Base-by-base conservation (phyloP, 1,284 basidiomycete species). In the Ceratobasidium sp. region DNA sequence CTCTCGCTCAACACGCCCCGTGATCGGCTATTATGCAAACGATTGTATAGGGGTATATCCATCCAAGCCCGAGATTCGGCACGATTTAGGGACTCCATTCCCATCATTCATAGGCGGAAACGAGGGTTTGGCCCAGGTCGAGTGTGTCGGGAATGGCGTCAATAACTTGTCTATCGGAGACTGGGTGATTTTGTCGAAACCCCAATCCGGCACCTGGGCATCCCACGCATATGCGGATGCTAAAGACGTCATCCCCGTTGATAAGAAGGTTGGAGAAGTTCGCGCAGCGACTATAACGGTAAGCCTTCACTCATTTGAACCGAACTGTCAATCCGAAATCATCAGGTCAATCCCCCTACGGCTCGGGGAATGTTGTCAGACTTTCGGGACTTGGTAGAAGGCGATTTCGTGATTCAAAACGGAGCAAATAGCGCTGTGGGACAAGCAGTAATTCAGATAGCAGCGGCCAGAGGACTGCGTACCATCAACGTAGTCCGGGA, bases 341-440 rank as follows among this genome's bases (percentile, higher is more conserved):
- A 32, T n/a, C 72, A 92, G 91, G 88, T 94, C 45, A 95, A 95
- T 76, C 92, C 92, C 2, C 85, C 92, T 0, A 93, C 93, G 0
- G 93, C 93, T 0, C 89, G 89, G 74, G 89, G 91, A 76, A 92
- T 95, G 89, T 84, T 95, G 5, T 84, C 84, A 39, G 86, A 91
- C 64, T 94, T 91, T 80, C 84, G 88, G 5, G 77, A 83, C 32
- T 84, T 93, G 52, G 76, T 86, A 67, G 81, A 84, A 61, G 90
- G 87, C 0, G 91, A 92, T 69, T 93, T 89, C 88, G 83, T 95
- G 5, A 79, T 94, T 21, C 93, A 95, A 78, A 94, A 94, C 76
- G 93, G 91, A 18, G 92, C 92, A 0, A 95, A 94, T 77, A 92
- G 90, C 76, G 91, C 92, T 28, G 92, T 92, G 74, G 60, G 92